A percentile compares a stretch with the other conserved stretches of the same genome.
Conservation (phyloP, 176 grass and related monocot genomes). For the sorghum (Sorghum bicolor) region DNA sequence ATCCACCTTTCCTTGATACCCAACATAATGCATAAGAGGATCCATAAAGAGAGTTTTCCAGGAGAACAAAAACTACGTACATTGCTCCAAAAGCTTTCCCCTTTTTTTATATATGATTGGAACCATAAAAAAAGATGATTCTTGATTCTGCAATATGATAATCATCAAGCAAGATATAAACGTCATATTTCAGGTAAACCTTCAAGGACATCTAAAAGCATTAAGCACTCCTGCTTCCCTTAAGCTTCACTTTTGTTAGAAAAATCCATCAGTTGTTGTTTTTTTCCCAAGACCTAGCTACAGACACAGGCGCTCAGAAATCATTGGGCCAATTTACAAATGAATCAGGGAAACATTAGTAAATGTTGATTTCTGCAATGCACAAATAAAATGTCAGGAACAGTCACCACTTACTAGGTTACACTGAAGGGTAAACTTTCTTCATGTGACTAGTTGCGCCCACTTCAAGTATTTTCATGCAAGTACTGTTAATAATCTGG, state of each 20-base stretch:
- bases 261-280: slow-evolving; percentile 76
- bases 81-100: not conserved
- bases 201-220: slow-evolving; percentile 93
- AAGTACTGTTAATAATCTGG: slow-evolving; percentile 84
- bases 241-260: slow-evolving; percentile 64
- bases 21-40: not conserved
- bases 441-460: slow-evolving; percentile 82
- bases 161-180: slow-evolving; percentile 34
- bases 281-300: no score
- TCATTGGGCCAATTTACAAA: slow-evolving; percentile 65
- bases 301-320: no score
- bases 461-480: slow-evolving; percentile 94
- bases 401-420: slow-evolving; percentile 94
- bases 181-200: slow-evolving; percentile 99
- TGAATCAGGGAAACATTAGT: not conserved
- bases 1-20: not conserved
- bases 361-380: not conserved
- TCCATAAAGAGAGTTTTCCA: not conserved
- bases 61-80: not conserved
- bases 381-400: slow-evolving; percentile 17
- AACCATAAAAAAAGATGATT: not conserved
- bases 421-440: slow-evolving; percentile 96
- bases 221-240: slow-evolving; percentile 56
- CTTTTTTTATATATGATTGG: not conserved
- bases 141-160: not conserved